Base-by-base conservation (phyloP, 768 basidiomycete species). In the Boletales sp. region DNA sequence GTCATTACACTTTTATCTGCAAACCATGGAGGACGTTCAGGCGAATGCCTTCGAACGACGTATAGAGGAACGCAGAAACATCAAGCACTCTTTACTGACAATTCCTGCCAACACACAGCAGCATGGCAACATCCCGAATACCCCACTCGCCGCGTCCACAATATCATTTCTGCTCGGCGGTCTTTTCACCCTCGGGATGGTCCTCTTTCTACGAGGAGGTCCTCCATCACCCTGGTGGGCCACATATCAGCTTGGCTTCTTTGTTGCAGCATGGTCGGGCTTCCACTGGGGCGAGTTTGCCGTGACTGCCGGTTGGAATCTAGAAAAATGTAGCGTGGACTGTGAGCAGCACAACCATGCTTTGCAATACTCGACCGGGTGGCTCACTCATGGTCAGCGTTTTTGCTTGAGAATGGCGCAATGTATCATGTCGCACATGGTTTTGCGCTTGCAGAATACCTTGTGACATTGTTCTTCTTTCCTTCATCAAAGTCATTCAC, bases 241-340 rank as follows among this genome's bases (percentile, higher is more conserved):
- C 0, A 87, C 84, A 24, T 80, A 82, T 49, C 87, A 87, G 60
- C 74, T 97, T 2, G 91, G 88, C 1, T 83, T 90, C 66, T 98
- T 94, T 66, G 54, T 90, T 36, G 83, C 87, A 31, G 77, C 86
- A 5, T 92, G 91, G 89, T 77, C 90, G 0, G 72, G 77, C 32
- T 99, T 99, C 67, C 97, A 99, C 62, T 87, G 92, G 83, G 83
- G 80, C 12, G 97, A 99, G 67, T 98, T 94, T 62, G 88, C 87
- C 34, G 92, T 94, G 5, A 97, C 97, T 8, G 94, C 94, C 1
- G 91, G 91, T 19, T 98, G 91, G 87, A 98, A 98, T 68, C 72
- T 86, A 36, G 86, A 88, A 45, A 97, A 94, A 70, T 88, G 93
- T 62, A 90, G 84, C 51, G 82, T 97, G 8, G 90, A 94, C 63